Percentiles rank a stretch among this genome's conserved stretches.
These are phyloP conservation scores for Ceratocystis eucalypticola DNA, from an alignment of 2,329 filamentous ascomycete species.

Conservation along the genomic window DNA sequence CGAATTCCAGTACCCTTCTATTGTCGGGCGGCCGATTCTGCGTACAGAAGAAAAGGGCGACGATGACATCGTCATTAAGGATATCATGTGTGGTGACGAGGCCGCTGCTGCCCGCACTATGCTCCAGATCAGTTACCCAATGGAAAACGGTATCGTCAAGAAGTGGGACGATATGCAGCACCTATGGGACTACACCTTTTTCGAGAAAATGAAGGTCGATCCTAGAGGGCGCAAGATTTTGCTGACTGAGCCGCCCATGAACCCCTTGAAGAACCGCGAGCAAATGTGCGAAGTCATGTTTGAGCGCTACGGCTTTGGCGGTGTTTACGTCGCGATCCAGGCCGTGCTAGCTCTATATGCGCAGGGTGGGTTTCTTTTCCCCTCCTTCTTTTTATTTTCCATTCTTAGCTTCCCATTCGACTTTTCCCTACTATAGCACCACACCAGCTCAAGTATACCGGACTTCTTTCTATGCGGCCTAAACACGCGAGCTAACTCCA, in stretches of 20 bases:
- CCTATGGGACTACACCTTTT: slow-evolving; percentile 97
- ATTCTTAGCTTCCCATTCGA: background rate
- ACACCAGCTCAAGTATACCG: background rate
- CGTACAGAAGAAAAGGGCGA: slow-evolving; percentile 75
- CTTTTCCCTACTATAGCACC: background rate
- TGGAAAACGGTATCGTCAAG: slow-evolving; percentile 99
- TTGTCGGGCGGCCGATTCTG: slow-evolving; percentile 93
- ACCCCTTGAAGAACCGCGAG: slow-evolving; percentile 90
- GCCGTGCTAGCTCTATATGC: slow-evolving; percentile 92
- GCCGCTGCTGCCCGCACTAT: slow-evolving; percentile 89
- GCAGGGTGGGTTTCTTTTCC: slow-evolving; percentile 50
- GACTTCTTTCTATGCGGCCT: background rate
- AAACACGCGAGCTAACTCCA: background rate
- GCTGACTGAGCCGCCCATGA: slow-evolving; percentile 94
- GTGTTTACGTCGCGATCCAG: slow-evolving; percentile 96
- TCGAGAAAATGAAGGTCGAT: slow-evolving; percentile 91
- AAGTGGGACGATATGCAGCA: slow-evolving; percentile 99
- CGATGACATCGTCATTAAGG: slow-evolving; percentile 61
- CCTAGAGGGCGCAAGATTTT: slow-evolving; percentile 89
- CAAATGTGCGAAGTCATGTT: slow-evolving; percentile 99
- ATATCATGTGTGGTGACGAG: slow-evolving; percentile 99
- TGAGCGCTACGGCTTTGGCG: slow-evolving; percentile 88
- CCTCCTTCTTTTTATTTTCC: background rate
- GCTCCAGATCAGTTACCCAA: slow-evolving; percentile 97
- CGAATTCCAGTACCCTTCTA: slow-evolving; percentile 95